A percentile compares a stretch with the other conserved stretches of the same genome.
These are phyloP conservation scores for Dissophora ornata DNA, from an alignment of 192 early-diverging fungal species.

Conservation along the genomic window DNA sequence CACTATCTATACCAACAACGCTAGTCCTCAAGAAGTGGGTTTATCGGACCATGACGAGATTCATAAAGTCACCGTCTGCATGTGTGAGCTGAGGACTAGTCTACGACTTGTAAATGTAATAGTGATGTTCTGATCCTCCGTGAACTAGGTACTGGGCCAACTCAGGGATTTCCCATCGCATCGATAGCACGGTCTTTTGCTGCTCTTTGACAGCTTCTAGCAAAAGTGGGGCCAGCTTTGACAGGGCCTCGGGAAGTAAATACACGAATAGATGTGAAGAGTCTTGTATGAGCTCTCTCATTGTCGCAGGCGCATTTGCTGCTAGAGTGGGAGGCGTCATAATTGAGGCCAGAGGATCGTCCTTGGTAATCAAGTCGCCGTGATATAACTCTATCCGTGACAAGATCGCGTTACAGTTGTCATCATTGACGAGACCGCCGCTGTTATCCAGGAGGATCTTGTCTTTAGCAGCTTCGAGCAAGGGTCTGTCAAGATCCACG, in stretches of 20 bases:
- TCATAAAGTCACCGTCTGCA: too few species aligned
- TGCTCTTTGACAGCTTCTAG: slow-evolving; percentile 11
- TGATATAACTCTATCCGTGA: slow-evolving; percentile 37
- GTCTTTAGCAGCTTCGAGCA: slow-evolving; percentile 21
- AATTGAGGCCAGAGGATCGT: slow-evolving; percentile 11
- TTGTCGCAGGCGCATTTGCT: neutral
- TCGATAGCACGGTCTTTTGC: slow-evolving; percentile 26
- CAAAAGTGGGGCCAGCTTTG: slow-evolving; percentile 20
- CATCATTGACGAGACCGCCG: neutral
- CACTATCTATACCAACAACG: too few species aligned
- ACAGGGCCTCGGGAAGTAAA: slow-evolving; percentile 34
- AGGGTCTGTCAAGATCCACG: slow-evolving; percentile 26
- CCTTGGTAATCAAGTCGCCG: slow-evolving; percentile 17
- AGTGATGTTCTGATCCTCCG: slow-evolving; percentile 12
- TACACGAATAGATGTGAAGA: slow-evolving; percentile 44
- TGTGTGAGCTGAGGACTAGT: too few species aligned
- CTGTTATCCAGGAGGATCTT: neutral
- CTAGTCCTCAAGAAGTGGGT: too few species aligned
- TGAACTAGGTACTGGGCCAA: slow-evolving; percentile 13
- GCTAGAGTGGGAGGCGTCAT: neutral
- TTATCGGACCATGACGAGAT: too few species aligned
- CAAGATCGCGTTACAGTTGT: neutral
- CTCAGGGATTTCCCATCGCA: slow-evolving; percentile 44
- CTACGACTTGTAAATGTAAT: slow-evolving; percentile 42
- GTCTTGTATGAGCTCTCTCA: slow-evolving; percentile 12